phyloP scores from a whole-genome alignment of 2,329 filamentous ascomycete species.

The Pseudogymnoascus sp. region DNA sequence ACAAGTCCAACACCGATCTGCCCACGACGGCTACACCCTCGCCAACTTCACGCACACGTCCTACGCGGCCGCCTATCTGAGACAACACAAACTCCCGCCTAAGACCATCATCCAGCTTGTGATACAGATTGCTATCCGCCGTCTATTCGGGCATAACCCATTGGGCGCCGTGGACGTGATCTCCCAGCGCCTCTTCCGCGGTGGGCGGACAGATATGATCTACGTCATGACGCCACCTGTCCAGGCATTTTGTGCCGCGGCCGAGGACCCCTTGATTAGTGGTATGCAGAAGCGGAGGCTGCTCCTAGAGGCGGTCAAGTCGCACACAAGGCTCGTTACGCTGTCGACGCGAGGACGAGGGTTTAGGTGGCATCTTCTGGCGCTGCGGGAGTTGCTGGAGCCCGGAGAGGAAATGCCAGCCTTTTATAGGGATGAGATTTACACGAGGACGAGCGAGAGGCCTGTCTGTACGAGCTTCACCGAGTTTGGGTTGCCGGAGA shows the following conservation, averaged over 20 bases:
- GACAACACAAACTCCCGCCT: conserved; percentile 97
- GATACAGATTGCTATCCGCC: conserved; percentile 95
- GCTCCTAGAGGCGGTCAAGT: conserved; percentile 72
- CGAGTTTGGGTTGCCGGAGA: background rate
- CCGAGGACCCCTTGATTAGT: conserved; percentile 57
- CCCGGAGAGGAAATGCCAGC: conserved; percentile 72
- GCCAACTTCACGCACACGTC: conserved; percentile 85
- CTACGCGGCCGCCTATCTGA: conserved; percentile 93
- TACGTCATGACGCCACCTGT: conserved; percentile 84
- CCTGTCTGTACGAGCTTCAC: background rate
- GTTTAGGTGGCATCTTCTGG: conserved; percentile 94
- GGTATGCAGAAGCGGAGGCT: conserved; percentile 59
- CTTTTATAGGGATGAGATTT: conserved; percentile 62
- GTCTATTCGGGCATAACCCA: conserved; percentile 97
- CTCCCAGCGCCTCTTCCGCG: conserved; percentile 87
- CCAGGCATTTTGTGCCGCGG: conserved; percentile 80
- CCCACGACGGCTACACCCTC: conserved; percentile 66
- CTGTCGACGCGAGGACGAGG: conserved; percentile 87
- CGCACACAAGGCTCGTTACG: conserved; percentile 82
- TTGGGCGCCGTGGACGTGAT: conserved; percentile 91
- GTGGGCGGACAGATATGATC: conserved; percentile 92
- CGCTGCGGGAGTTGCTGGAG: conserved; percentile 80
- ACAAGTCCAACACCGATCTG: conserved; percentile 68
- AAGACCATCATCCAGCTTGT: conserved; percentile 98
- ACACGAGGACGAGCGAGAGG: background rate